phyloP scores from a whole-genome alignment of 2,329 filamentous ascomycete genomes.

The Niveomyces coronatus region DNA sequence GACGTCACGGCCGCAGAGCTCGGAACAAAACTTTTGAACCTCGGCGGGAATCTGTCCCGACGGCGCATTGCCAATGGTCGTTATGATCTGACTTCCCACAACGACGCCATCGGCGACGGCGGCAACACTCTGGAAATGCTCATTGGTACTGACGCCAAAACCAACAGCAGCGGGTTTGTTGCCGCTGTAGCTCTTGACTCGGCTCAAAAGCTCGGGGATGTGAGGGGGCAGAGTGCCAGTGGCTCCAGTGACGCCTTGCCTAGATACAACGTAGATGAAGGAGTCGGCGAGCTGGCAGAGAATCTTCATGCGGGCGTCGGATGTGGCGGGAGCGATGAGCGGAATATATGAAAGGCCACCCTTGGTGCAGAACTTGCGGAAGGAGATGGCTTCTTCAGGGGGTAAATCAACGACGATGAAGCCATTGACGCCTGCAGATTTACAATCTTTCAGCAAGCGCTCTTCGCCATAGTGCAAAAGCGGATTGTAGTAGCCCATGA shows the following conservation, averaged over 20 bases:
- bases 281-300: slow-evolving; percentile 95
- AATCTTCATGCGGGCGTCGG: slow-evolving; percentile 85
- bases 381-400: slow-evolving; percentile 88
- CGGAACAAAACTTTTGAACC: slow-evolving; percentile 79
- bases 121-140: slow-evolving; percentile 83
- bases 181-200: slow-evolving; percentile 87
- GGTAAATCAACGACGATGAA: slow-evolving; percentile 96
- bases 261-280: slow-evolving; percentile 96
- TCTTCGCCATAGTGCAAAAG: slow-evolving; percentile 91
- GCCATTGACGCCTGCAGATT: slow-evolving; percentile 77
- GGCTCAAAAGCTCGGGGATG: slow-evolving; percentile 69
- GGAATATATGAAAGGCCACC: slow-evolving; percentile 81
- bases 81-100: slow-evolving; percentile 92
- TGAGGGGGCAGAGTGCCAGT: slow-evolving; percentile 71
- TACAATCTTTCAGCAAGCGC: slow-evolving; percentile 72
- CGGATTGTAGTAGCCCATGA: slow-evolving; percentile 99
- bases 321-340: slow-evolving; percentile 90
- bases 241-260: slow-evolving; percentile 93
- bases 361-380: slow-evolving; percentile 72
- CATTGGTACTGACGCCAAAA: slow-evolving; percentile 90
- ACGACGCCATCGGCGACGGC: slow-evolving; percentile 87
- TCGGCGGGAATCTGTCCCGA: slow-evolving; percentile 28
- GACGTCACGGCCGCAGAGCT: slow-evolving; percentile 42
- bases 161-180: slow-evolving; percentile 86
- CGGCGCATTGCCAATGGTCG: slow-evolving; percentile 45